Evolutionary conservation across 768 basidiomycete genomes (phyloP).

Genomic region (Hericium rajendrae): DNA sequence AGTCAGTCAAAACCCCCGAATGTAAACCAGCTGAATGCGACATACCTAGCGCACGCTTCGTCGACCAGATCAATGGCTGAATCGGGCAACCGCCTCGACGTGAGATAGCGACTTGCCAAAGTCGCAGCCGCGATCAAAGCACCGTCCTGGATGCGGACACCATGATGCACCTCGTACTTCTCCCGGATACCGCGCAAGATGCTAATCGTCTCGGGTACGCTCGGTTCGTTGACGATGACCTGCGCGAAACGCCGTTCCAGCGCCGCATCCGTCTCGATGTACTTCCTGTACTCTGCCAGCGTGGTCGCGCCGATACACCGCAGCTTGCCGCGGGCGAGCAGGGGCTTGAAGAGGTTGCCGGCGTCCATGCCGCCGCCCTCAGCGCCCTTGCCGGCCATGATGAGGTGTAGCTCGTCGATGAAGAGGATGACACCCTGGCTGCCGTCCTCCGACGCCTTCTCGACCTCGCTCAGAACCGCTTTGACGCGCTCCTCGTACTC

Average conservation of each 20-base stretch:
- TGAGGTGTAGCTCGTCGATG: slow-evolving; percentile 89
- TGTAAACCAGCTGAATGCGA: background rate
- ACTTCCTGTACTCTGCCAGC: slow-evolving; percentile 83
- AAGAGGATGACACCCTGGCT: slow-evolving; percentile 75
- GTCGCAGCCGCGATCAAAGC: slow-evolving; percentile 85
- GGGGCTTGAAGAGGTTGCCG: slow-evolving; percentile 84
- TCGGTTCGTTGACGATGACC: slow-evolving; percentile 86
- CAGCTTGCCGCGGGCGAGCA: slow-evolving; percentile 76
- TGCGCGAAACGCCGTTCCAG: slow-evolving; percentile 90
- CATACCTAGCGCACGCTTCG: slow-evolving; percentile 81
- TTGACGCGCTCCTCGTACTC: slow-evolving; percentile 98
- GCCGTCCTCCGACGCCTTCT: slow-evolving; percentile 73
- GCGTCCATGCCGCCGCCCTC: slow-evolving; percentile 92
- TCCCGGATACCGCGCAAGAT: slow-evolving; percentile 92
- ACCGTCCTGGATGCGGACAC: slow-evolving; percentile 80
- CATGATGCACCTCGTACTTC: slow-evolving; percentile 83
- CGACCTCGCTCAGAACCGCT: slow-evolving; percentile 84
- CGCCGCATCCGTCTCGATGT: slow-evolving; percentile 89
- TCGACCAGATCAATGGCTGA: slow-evolving; percentile 89
- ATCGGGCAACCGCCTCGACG: slow-evolving; percentile 70
- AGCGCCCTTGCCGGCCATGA: slow-evolving; percentile 81
- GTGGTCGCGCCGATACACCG: slow-evolving; percentile 87
- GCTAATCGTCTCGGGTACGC: slow-evolving; percentile 81
- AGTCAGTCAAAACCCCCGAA: slow-evolving; percentile 4
- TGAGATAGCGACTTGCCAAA: slow-evolving; percentile 89